A percentile compares a stretch with the other conserved stretches of the same genome.
phyloP scores from a whole-genome alignment of 805 yeast species.

The Nakazawaea anatomiae region DNA sequence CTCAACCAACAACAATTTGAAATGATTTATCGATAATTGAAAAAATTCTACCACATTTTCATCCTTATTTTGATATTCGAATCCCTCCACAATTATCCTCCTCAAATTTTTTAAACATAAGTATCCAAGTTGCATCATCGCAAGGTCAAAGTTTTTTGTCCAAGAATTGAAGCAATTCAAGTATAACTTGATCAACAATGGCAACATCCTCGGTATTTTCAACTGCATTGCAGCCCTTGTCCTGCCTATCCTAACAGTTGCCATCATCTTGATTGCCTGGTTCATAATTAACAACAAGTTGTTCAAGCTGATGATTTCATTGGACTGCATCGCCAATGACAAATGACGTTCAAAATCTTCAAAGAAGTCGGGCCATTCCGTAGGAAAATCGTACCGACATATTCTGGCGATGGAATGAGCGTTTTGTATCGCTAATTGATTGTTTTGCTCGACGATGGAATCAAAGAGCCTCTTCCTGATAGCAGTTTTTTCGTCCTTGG shows the following conservation, averaged over 20 bases:
- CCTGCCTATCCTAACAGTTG: slow-evolving; percentile 78
- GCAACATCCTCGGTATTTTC: slow-evolving; percentile 58
- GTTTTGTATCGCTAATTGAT: slow-evolving; percentile 72
- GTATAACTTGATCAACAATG: slow-evolving; percentile 56
- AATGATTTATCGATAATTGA: slow-evolving; percentile 48
- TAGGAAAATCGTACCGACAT: slow-evolving; percentile 79
- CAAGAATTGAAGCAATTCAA: slow-evolving; percentile 54
- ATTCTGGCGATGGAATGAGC: slow-evolving; percentile 79
- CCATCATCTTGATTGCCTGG: slow-evolving; percentile 69
- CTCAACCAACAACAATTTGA: slow-evolving; percentile 47
- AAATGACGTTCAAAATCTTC: slow-evolving; percentile 49
- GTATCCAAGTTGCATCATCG: slow-evolving; percentile 70
- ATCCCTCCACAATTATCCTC: slow-evolving; percentile 71
- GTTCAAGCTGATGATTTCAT: slow-evolving; percentile 47
- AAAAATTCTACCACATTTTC: slow-evolving; percentile 56
- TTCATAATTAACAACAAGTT: slow-evolving; percentile 64
- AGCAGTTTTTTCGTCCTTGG: slow-evolving; percentile 62
- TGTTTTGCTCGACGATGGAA: slow-evolving; percentile 61
- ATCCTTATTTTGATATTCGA: slow-evolving; percentile 60
- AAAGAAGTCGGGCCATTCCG: slow-evolving; percentile 78
- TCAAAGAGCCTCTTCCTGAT: slow-evolving; percentile 54
- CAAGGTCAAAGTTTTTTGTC: slow-evolving; percentile 44
- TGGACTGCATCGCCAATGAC: slow-evolving; percentile 35
- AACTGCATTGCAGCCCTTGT: slow-evolving; percentile 73
- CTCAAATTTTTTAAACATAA: slow-evolving; percentile 69